Percentiles rank a stretch among this genome's conserved stretches.
These are phyloP conservation scores for Yamadazyma pseudoaaseri DNA, from an alignment of 1,139 yeast species.

Conservation along the genomic window DNA sequence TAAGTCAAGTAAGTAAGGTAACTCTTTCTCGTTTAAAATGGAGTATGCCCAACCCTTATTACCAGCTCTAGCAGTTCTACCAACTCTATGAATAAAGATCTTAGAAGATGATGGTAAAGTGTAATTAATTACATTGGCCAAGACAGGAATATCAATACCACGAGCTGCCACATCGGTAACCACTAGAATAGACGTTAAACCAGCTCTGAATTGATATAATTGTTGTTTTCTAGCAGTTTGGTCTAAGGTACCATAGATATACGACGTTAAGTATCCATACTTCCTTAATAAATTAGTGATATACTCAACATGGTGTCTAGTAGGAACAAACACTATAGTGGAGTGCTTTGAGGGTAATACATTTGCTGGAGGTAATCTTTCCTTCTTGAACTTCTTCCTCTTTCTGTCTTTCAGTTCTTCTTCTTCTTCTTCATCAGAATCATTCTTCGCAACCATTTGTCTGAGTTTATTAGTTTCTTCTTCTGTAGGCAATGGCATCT, in stretches of 20 bases:
- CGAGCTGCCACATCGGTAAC: slow-evolving; percentile 99
- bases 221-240: slow-evolving; percentile 94
- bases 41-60: slow-evolving; percentile 98
- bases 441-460: slow-evolving; percentile 44
- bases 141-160: slow-evolving; percentile 97
- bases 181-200: slow-evolving; percentile 77
- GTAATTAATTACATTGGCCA: slow-evolving; percentile 90
- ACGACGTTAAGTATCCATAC: slow-evolving; percentile 84
- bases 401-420: slow-evolving; percentile 29
- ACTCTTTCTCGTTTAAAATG: slow-evolving; percentile 77
- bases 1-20: slow-evolving; percentile 86
- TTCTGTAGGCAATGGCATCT: slow-evolving; percentile 75
- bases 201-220: slow-evolving; percentile 78
- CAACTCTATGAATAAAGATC: slow-evolving; percentile 94
- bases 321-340: slow-evolving; percentile 92
- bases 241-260: slow-evolving; percentile 91
- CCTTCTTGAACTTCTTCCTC: slow-evolving; percentile 45
- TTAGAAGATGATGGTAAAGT: slow-evolving; percentile 91
- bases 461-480: slow-evolving; percentile 58
- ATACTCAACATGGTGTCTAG: slow-evolving; percentile 97
- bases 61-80: slow-evolving; percentile 99
- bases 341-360: slow-evolving; percentile 81
- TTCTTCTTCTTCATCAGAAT: slow-evolving; percentile 34
- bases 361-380: slow-evolving; percentile 71
- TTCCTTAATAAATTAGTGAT: slow-evolving; percentile 65